Evolutionary conservation across 2,329 filamentous ascomycete genomes (phyloP), one percentile per base, ranked within the genome.

Genomic region (Pseudogymnoascus sp.): DNA sequence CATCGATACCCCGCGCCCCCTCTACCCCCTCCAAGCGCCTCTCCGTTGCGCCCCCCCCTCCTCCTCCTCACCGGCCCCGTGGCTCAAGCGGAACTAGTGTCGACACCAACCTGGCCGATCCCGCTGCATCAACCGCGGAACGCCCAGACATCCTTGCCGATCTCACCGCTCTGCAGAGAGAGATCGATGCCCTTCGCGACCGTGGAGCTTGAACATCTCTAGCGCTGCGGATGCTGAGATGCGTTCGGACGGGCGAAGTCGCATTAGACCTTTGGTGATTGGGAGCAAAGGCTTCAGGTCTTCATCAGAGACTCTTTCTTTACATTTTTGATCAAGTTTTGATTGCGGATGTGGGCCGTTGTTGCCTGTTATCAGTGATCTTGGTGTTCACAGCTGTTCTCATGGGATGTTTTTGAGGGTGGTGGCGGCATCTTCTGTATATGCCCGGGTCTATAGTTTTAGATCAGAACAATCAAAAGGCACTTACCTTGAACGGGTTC

Each of bases 121-220:
- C 65, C 7, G 59, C 60, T 25, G 67, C 67, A 13, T 61, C 61
- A 52, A 67, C 62, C 59, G 35, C 60, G 31, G 48, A 35, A 35
- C n/a, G 77, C 1, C 73, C 74, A 42, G 83, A 89, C 69, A 90
- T 92, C 63, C 73, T 93, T 66, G 87, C 87, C 1, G 88, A 92
- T 71, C 74, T 93, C 61, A 82, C 84, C 55, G 85, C 85, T 21
- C 74, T 93, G 65, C 88, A 90, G 74, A 82, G 82, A 70, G 89
- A 93, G 70, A 88, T 93, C 39, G 88, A 93, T 74, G 87, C 83
- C 3, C 69, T 88, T 48, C 77, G 82, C 68, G 78, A 75, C 6
- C 74, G 29, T 55, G 48, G 13, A 3, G 9, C 48, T 33, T 55
- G 18, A 60, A 36, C 27, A 48, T 18, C 27, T 40, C 59, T 7